These are phyloP conservation scores for Cercospora sesami DNA, from an alignment of 2,329 filamentous ascomycete genomes.

Conservation along the genomic window DNA sequence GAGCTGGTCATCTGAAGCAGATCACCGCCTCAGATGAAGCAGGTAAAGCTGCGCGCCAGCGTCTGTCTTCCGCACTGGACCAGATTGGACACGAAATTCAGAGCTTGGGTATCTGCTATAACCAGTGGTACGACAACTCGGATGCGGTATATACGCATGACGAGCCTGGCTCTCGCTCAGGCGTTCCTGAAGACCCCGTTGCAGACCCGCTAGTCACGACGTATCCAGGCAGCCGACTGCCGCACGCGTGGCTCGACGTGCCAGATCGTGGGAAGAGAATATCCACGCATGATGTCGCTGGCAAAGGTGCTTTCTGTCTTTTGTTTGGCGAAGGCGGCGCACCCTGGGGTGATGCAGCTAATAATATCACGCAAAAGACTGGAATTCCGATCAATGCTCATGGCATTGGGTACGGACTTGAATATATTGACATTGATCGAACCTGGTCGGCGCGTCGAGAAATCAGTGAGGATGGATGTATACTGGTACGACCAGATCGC, in stretches of 20 bases:
- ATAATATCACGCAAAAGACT: too few species aligned
- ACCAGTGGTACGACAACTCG: not conserved
- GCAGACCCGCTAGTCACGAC: not conserved
- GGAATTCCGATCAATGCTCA: too few species aligned
- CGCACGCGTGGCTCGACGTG: not conserved
- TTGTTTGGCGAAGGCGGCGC: too few species aligned
- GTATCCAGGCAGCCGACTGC: not conserved
- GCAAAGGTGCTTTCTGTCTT: not conserved
- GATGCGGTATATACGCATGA: not conserved
- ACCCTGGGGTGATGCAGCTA: too few species aligned
- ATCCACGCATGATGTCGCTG: not conserved
- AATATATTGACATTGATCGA: too few species aligned
- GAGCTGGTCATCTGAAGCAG: not conserved
- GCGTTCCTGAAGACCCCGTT: not conserved
- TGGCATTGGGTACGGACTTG: too few species aligned
- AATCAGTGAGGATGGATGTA: too few species aligned
- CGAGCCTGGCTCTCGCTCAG: not conserved
- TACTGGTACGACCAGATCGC: too few species aligned
- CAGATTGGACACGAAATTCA: not conserved
- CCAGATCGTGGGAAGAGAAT: not conserved
- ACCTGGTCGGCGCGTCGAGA: too few species aligned
- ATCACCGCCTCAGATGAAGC: not conserved
- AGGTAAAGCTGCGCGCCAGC: not conserved
- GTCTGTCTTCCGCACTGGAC: not conserved
- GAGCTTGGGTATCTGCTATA: not conserved